phyloP scores from a whole-genome alignment of 768 basidiomycete genomes.

The Suillus sp. region DNA sequence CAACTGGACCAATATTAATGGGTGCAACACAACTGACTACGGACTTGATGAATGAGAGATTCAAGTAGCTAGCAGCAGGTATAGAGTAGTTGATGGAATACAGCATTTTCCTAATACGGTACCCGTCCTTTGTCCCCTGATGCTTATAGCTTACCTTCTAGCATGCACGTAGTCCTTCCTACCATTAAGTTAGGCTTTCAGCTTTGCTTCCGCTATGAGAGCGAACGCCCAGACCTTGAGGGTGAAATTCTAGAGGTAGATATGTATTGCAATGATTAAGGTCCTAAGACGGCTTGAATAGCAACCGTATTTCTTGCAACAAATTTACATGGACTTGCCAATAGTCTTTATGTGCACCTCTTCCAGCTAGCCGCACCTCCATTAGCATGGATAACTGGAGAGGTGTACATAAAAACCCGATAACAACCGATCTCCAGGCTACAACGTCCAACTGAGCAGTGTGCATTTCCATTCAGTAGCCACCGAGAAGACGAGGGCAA shows the following conservation, averaged over 20 bases:
- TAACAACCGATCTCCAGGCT: not conserved
- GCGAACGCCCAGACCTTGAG: not conserved
- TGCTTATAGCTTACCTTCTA: no score
- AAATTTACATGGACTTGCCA: not conserved
- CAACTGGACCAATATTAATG: no score
- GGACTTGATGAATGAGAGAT: no score
- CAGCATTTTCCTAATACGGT: no score
- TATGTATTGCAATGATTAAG: not conserved
- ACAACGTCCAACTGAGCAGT: not conserved
- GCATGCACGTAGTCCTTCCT: no score
- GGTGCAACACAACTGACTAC: no score
- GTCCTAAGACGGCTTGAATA: not conserved
- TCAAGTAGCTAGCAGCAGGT: no score
- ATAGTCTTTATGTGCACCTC: not conserved
- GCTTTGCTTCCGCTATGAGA: not conserved
- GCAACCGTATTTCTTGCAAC: not conserved
- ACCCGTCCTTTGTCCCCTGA: no score
- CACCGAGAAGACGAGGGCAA: not conserved
- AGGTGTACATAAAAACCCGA: not conserved
- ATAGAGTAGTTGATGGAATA: no score
- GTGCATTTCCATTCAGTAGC: not conserved
- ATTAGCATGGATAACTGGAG: slow-evolving; percentile 2
- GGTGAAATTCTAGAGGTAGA: not conserved
- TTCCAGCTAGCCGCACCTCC: not conserved
- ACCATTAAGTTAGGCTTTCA: no score